These are phyloP conservation scores for Puccinia triticina DNA, from an alignment of 1,284 basidiomycete species.

Conservation along the genomic window DNA sequence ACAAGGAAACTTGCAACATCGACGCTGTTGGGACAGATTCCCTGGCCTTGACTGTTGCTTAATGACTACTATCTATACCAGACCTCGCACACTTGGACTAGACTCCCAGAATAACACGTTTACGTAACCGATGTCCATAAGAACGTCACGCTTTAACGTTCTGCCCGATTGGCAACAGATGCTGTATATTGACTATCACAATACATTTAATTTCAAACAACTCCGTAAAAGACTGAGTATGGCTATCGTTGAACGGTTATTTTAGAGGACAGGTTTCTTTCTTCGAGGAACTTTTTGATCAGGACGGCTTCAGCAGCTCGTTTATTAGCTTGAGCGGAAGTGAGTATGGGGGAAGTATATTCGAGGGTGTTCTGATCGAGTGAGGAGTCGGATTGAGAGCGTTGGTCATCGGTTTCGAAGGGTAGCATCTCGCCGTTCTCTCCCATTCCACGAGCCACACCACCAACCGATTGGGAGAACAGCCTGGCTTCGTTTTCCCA, in stretches of 20 bases:
- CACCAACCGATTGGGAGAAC: slow-evolving; percentile 14
- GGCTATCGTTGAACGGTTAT: background rate
- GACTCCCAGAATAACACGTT: too few species aligned
- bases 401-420: background rate
- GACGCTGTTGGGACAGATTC: too few species aligned
- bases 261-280: slow-evolving; percentile 20
- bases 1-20: too few species aligned
- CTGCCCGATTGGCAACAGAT: too few species aligned
- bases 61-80: too few species aligned
- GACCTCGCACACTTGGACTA: too few species aligned
- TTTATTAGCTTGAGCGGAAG: background rate
- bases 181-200: too few species aligned
- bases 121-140: too few species aligned
- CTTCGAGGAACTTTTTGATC: slow-evolving; percentile 44
- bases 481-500: slow-evolving; percentile 38
- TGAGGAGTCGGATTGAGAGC: background rate
- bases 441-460: slow-evolving; percentile 27
- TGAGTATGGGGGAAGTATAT: background rate
- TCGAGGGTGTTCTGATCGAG: background rate
- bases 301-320: slow-evolving; percentile 31
- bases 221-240: too few species aligned
- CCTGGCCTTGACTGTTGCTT: too few species aligned
- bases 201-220: too few species aligned
- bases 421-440: slow-evolving; percentile 26
- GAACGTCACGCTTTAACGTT: too few species aligned